Conservation (phyloP, 73 alveolate genomes). For the Tetrahymena thermophila region DNA sequence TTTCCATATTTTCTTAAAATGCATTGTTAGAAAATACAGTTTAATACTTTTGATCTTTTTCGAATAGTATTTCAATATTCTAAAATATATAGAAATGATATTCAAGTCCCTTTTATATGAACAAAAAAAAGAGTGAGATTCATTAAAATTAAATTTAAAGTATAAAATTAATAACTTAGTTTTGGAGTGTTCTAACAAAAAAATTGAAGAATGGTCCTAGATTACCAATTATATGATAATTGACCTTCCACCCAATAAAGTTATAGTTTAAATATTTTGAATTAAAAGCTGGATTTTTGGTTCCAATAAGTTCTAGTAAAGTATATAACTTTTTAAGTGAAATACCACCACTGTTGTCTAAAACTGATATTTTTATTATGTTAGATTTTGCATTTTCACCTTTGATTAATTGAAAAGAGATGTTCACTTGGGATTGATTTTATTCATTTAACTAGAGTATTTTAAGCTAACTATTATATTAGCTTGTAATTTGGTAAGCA, state of each 20-base stretch:
- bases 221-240: background rate
- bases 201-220: background rate
- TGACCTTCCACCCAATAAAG: background rate
- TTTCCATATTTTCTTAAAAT: background rate
- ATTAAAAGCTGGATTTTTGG: background rate
- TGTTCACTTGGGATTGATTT: background rate
- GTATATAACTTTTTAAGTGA: background rate
- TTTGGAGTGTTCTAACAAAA: background rate
- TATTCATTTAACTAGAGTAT: too few species aligned
- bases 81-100: background rate
- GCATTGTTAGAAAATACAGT: background rate
- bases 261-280: too few species aligned
- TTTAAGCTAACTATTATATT: too few species aligned
- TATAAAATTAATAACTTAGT: background rate
- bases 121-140: too few species aligned
- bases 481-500: too few species aligned
- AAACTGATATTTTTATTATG: background rate
- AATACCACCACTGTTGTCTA: background rate
- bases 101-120: background rate
- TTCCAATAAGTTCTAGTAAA: background rate
- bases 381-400: background rate
- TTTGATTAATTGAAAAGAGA: background rate
- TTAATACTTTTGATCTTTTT: background rate
- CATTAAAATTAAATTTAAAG: too few species aligned
- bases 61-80: too few species aligned